phyloP scores from a whole-genome alignment of 2,329 filamentous ascomycete genomes.

The Alternaria sp. region DNA sequence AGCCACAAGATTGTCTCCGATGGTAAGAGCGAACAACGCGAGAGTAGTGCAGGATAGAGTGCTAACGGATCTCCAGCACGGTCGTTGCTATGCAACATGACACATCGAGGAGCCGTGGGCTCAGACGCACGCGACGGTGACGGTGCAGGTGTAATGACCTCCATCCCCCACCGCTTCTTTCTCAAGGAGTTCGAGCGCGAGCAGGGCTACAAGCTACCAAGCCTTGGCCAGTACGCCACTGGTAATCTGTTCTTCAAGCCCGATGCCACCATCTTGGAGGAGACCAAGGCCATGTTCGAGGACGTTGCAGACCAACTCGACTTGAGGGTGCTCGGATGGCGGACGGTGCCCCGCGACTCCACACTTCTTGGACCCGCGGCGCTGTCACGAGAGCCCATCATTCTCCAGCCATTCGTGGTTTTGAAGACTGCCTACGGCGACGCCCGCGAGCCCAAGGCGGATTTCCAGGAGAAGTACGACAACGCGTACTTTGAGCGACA shows the following conservation, averaged over 20 bases:
- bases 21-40: conserved; percentile 67
- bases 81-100: conserved; percentile 99
- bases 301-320: conserved; percentile 87
- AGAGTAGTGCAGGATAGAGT: conserved; percentile 11
- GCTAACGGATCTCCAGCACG: conserved; percentile 65
- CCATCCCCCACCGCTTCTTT: conserved; percentile 97
- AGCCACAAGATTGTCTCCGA: conserved; percentile 99
- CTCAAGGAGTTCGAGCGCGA: conserved; percentile 97
- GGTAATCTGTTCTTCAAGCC: conserved; percentile 99
- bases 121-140: conserved; percentile 98
- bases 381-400: conserved; percentile 90
- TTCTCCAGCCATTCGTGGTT: conserved; percentile 94
- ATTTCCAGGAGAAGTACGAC: conserved; percentile 81
- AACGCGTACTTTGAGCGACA: conserved; percentile 88
- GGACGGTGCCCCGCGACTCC: conserved; percentile 92
- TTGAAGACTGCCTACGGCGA: conserved; percentile 82
- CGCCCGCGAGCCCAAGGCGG: conserved; percentile 77
- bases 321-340: conserved; percentile 92
- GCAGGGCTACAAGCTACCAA: conserved; percentile 84
- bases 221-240: conserved; percentile 90
- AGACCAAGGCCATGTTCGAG: conserved; percentile 92
- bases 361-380: conserved; percentile 91
- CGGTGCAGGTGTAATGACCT: conserved; percentile 99
- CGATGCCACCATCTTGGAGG: conserved; percentile 84
- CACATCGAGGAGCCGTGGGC: conserved; percentile 96